phyloP scores from a whole-genome alignment of 768 basidiomycete genomes.

The Boletellus ananas region DNA sequence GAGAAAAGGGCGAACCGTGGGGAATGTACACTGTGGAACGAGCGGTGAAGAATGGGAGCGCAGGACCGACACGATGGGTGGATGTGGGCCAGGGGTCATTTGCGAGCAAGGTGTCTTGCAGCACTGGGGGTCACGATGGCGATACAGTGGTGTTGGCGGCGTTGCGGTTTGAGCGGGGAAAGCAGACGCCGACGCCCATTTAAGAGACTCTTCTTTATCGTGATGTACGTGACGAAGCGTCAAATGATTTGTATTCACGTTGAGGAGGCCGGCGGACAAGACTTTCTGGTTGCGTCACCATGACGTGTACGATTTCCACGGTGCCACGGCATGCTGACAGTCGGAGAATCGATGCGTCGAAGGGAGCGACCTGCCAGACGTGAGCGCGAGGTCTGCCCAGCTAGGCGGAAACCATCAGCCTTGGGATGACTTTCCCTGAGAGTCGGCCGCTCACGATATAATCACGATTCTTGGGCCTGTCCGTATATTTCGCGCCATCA shows the following conservation, averaged over 20 bases:
- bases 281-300: too few species aligned
- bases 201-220: constrained; percentile 11
- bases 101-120: constrained; percentile 51
- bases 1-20: constrained; percentile 60
- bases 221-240: neutral
- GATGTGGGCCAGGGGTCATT: constrained; percentile 34
- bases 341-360: too few species aligned
- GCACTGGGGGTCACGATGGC: constrained; percentile 27
- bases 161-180: constrained; percentile 63
- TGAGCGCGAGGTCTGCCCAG: too few species aligned
- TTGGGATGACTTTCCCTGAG: too few species aligned
- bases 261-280: neutral
- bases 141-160: constrained; percentile 62
- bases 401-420: too few species aligned
- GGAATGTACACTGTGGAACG: constrained; percentile 65
- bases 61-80: constrained; percentile 49
- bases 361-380: too few species aligned
- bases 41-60: constrained; percentile 36
- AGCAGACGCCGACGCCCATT: constrained; percentile 50
- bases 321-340: too few species aligned
- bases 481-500: too few species aligned
- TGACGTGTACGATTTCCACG: too few species aligned
- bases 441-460: too few species aligned
- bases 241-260: constrained; percentile 15
- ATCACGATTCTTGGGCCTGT: too few species aligned